Evolutionary conservation across 2,329 filamentous ascomycete species (phyloP), one percentile per base, ranked within the genome.

Genomic region (Ilyonectria destructans): DNA sequence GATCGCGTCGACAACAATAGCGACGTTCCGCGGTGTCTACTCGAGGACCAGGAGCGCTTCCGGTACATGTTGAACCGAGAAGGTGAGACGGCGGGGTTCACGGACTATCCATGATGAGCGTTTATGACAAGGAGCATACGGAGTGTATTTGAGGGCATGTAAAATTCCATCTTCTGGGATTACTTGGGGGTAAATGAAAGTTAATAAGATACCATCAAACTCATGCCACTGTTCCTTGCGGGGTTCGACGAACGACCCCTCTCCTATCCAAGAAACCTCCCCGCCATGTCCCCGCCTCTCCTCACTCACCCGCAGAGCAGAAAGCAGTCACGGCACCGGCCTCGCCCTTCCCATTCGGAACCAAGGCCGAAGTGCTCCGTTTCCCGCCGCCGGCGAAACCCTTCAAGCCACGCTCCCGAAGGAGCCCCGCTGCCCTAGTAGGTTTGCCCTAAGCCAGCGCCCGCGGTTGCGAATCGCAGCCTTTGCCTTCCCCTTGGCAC

Each of bases 21-120:
- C 52, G 89, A 91, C 69, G 73, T 91, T 58, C 89, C 89, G 4
- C 59, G 66, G n/a, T 84, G 86, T 54, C 71, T 90, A 67, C 71
- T 81, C 13, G 73, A 77, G 6, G 76, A 84, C 33, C 72, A 71
- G 6, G 78, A 82, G 9, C 80, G 80, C 31, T 87, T 85, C 70
- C 71, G 74, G 12, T 87, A 87, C 70, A 76, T 88, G 77, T 64
- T 85, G 19, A 78, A 84, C 68, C 78, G 86, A 66, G 82, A 86
- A 67, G 85, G 85, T 3, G 75, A 78, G 55, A 81, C 78, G 31
- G 86, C 85, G 23, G 86, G 86, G 2, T 88, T 88, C 66, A 76
- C 60, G 12, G 85, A 88, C 69, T 86, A 86, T 69, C 79, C 80
- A 60, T 77, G 60, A 75, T 43, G 48, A 58, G 26, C 21, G 29